phyloP scores from a whole-genome alignment of 768 basidiomycete genomes.

The Megacollybia marginata region DNA sequence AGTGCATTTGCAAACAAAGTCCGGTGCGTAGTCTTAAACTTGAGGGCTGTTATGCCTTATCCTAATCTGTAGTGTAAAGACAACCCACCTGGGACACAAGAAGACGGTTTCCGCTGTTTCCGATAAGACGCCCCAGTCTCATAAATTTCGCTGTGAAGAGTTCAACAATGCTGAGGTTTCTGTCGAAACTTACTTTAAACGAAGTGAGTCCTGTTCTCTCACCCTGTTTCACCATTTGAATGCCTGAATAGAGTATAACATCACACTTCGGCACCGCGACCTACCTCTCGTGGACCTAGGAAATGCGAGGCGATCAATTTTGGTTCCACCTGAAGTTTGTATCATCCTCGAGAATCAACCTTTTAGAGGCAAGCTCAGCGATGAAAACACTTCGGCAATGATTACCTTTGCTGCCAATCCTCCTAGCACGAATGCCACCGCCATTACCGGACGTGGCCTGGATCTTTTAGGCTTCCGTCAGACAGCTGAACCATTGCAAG shows the following conservation, averaged over 20 bases:
- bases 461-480: slow-evolving; percentile 49
- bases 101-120: slow-evolving; percentile 61
- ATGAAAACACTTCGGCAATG: slow-evolving; percentile 67
- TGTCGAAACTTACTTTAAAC: slow-evolving; percentile 61
- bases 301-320: slow-evolving; percentile 32
- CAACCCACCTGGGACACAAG: slow-evolving; percentile 65
- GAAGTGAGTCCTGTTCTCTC: slow-evolving; percentile 43
- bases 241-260: slow-evolving; percentile 47
- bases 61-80: slow-evolving; percentile 34
- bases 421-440: slow-evolving; percentile 58
- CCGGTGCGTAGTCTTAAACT: slow-evolving; percentile 1
- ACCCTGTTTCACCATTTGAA: slow-evolving; percentile 9
- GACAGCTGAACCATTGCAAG: slow-evolving; percentile 30
- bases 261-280: slow-evolving; percentile 39
- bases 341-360: slow-evolving; percentile 62
- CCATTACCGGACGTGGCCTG: slow-evolving; percentile 60
- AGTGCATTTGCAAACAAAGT: slow-evolving; percentile 61
- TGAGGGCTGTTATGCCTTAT: too few species aligned
- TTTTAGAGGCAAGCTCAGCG: slow-evolving; percentile 61
- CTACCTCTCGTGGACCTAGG: slow-evolving; percentile 57
- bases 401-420: slow-evolving; percentile 63
- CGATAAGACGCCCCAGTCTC: slow-evolving; percentile 35
- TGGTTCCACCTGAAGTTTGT: slow-evolving; percentile 69
- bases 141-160: slow-evolving; percentile 54
- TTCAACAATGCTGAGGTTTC: slow-evolving; percentile 38